Conservation (phyloP, 306 rosid species). For the Arachis stenosperma region DNA sequence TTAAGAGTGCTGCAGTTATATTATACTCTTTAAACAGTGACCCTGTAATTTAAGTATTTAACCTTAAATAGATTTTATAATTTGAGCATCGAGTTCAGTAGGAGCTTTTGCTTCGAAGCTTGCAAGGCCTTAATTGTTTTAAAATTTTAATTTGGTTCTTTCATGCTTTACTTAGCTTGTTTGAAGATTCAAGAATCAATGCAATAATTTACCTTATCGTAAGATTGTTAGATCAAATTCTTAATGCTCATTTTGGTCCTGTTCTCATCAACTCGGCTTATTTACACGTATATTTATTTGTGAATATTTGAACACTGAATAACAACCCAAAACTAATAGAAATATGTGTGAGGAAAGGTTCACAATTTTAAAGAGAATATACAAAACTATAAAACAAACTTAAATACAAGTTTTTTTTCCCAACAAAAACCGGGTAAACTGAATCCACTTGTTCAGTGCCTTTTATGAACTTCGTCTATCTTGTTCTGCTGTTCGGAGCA, state of each 20-base stretch:
- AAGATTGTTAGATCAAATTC: not conserved
- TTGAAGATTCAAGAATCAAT: too few relatives aligned
- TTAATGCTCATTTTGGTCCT: not conserved
- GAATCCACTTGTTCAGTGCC: not conserved
- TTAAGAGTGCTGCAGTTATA: too few relatives aligned
- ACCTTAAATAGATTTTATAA: too few relatives aligned
- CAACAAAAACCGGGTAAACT: too few relatives aligned
- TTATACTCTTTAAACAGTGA: too few relatives aligned
- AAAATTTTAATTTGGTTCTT: too few relatives aligned
- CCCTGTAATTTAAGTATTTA: too few relatives aligned
- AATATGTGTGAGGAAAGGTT: not conserved
- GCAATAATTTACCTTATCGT: too few relatives aligned
- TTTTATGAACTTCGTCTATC: slow-evolving; percentile 45
- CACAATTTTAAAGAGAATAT: not conserved
- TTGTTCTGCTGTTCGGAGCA: slow-evolving; percentile 68
- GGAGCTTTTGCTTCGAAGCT: too few relatives aligned
- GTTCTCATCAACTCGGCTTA: not conserved
- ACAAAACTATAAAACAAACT: slow-evolving; percentile 4
- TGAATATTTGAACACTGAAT: not conserved
- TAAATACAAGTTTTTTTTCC: not conserved
- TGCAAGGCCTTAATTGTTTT: too few relatives aligned
- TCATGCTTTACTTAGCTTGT: too few relatives aligned
- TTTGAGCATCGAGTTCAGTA: too few relatives aligned
- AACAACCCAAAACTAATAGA: not conserved
- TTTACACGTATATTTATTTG: not conserved